These are phyloP conservation scores for Nannochloris sp. DNA, from an alignment of 139 green algal species.

Conservation along the genomic window DNA sequence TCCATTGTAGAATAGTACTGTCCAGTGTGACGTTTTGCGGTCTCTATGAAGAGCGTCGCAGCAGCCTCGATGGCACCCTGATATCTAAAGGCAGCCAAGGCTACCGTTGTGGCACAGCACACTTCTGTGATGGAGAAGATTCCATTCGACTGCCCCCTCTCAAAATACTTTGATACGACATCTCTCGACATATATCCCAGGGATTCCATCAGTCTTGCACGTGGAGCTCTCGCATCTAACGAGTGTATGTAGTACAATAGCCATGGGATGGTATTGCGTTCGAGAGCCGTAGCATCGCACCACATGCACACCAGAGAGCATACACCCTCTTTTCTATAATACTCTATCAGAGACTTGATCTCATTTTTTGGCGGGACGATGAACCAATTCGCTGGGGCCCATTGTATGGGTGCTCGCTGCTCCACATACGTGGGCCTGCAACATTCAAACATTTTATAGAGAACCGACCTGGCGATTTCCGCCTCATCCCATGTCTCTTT, in stretches of 20 bases:
- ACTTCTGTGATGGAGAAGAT: not conserved
- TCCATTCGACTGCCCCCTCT: not conserved
- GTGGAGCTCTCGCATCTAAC: not conserved
- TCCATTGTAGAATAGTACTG: no score
- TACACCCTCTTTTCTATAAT: not conserved
- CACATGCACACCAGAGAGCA: conserved; percentile 2
- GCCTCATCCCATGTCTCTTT: not conserved
- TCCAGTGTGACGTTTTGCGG: no score
- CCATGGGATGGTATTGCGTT: not conserved
- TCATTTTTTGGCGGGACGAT: not conserved
- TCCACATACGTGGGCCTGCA: not conserved
- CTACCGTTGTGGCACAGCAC: not conserved
- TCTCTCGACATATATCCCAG: not conserved
- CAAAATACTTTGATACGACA: not conserved
- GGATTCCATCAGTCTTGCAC: not conserved
- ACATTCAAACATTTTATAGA: not conserved
- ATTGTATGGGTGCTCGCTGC: not conserved
- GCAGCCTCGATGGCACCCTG: not conserved
- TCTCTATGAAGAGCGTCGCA: not conserved
- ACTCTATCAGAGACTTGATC: not conserved
- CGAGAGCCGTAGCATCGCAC: not conserved
- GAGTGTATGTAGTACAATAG: not conserved
- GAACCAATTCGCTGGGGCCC: not conserved
- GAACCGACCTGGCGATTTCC: not conserved
- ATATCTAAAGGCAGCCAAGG: not conserved